Conservation (phyloP, 1,139 yeast genomes). For the Taphrina wiesneri region DNA sequence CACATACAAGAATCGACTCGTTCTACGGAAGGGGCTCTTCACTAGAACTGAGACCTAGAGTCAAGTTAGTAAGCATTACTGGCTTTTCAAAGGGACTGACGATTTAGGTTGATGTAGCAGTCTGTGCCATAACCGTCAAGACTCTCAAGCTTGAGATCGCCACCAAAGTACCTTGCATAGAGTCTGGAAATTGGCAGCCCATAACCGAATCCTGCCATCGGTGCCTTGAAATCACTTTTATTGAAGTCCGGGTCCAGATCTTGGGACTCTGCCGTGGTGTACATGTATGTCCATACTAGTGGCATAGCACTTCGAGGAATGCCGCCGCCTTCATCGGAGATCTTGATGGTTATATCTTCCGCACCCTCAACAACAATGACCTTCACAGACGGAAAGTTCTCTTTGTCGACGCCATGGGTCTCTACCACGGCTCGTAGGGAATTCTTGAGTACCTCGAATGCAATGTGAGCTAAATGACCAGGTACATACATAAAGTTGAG, state of each 20-base stretch:
- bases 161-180: constrained; percentile 88
- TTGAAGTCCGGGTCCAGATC: constrained; percentile 59
- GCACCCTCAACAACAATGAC: constrained; percentile 88
- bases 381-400: constrained; percentile 78
- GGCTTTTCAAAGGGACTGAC: neutral
- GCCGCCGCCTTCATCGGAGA: constrained; percentile 94
- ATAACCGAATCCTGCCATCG: constrained; percentile 93
- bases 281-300: constrained; percentile 85
- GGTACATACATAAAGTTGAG: constrained; percentile 84
- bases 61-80: neutral
- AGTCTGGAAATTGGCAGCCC: constrained; percentile 84
- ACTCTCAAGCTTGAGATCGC: constrained; percentile 79
- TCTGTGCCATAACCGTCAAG: constrained; percentile 83
- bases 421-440: constrained; percentile 84
- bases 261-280: constrained; percentile 68
- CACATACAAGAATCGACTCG: no score
- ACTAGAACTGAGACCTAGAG: constrained; percentile 13
- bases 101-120: constrained; percentile 32
- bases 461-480: constrained; percentile 84
- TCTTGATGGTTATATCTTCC: constrained; percentile 89
- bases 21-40: constrained; percentile 26
- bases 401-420: constrained; percentile 55
- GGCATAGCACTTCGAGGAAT: constrained; percentile 83
- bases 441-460: constrained; percentile 80
- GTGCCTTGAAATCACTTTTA: constrained; percentile 70